A percentile compares a stretch with the other conserved stretches of the same genome.
phyloP scores from a whole-genome alignment of 257 asterid species.

The Rauvolfia tetraphylla region DNA sequence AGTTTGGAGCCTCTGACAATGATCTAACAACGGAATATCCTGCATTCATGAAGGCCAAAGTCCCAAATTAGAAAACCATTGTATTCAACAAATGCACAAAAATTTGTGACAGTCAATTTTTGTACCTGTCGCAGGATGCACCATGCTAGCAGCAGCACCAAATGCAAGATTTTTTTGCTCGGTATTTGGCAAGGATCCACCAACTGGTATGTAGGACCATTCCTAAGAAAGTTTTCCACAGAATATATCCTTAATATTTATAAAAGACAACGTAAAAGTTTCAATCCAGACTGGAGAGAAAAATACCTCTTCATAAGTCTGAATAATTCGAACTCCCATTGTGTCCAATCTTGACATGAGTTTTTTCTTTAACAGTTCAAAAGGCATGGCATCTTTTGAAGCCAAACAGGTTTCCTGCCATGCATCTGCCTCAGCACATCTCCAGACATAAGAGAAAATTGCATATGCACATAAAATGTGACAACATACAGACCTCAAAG shows the following conservation, averaged over 20 bases:
- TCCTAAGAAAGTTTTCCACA: slow-evolving; percentile 49
- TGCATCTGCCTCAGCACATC: slow-evolving; percentile 8
- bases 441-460: background rate
- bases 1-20: slow-evolving; percentile 94
- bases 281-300: background rate
- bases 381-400: slow-evolving; percentile 95
- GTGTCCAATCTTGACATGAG: slow-evolving; percentile 82
- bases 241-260: background rate
- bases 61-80: slow-evolving; percentile 3
- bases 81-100: slow-evolving; percentile 4
- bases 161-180: slow-evolving; percentile 96
- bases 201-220: slow-evolving; percentile 99
- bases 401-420: slow-evolving; percentile 96
- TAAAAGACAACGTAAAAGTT: background rate
- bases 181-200: slow-evolving; percentile 96
- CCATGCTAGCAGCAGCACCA: slow-evolving; percentile 99
- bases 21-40: slow-evolving; percentile 98
- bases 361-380: slow-evolving; percentile 69
- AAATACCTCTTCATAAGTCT: slow-evolving; percentile 85
- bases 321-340: slow-evolving; percentile 72
- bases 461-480: background rate
- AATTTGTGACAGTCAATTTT: background rate
- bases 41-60: slow-evolving; percentile 22
- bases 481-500: slow-evolving; percentile 62
- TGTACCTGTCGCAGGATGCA: slow-evolving; percentile 98